Evolutionary conservation across 208 protist species (phyloP), one percentile per base, ranked within the genome.

Genomic region (Acanthamoeba triangularis): DNA sequence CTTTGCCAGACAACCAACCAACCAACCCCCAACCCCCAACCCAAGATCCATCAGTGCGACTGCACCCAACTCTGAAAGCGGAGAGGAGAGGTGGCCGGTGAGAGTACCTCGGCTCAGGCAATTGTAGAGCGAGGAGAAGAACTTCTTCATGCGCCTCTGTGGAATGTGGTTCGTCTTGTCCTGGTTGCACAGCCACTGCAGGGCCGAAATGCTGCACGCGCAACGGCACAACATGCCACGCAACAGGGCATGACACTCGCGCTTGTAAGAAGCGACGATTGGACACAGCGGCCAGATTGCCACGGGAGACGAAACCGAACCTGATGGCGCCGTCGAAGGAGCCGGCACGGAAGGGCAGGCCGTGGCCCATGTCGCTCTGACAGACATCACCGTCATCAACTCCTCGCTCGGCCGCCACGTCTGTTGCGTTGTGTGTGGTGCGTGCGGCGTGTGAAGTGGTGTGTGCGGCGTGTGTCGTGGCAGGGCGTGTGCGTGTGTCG

Each of bases 151-250:
- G 30, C 99, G 98, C 82, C 98, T 98, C 80, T 98, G 97, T 8
- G 99, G 99, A 8, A 99, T 98, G 94, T 99, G 98, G 30, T 97
- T 97, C 49, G 94, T 97, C 72, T 98, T 98, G 95, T 99, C 99
- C 59, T 99, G 99, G 97, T 99, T 99, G 96, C 99, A 99, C 16
- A 99, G 98, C 99, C 99, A 99, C 97, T 99, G 99, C 35, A 99
- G 80, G 4, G 99, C 99, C 33, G 99, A 99, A 84, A 99, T 99
- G 85, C 98, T 99, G 80, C 33, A 16, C 14, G 33, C n/a, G 33
- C 94, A 1, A 72, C 8, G 30, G 11, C 30, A 85, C 23, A 84
- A 52, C 25, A 85, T 10, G 61, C 30, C 61, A 30, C 61, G 13
- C 23, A 30, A 28, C 44, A 47, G 5, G 44, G 7, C 44, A 47